phyloP scores from a whole-genome alignment of 164 flowering plant genomes.

The Malania oleifera region DNA sequence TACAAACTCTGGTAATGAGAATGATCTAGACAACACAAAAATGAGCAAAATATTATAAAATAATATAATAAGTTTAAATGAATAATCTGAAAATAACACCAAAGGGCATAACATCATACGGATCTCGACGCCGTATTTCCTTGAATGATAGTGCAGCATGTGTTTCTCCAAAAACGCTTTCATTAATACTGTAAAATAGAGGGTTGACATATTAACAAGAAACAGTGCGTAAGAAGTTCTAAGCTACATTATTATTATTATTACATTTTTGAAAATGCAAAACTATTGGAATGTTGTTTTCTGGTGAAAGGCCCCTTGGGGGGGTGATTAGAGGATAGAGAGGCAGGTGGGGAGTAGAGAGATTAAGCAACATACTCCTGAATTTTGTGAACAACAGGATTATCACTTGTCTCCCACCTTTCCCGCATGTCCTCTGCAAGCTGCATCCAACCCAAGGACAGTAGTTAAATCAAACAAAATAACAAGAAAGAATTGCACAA shows the following conservation, averaged over 20 bases:
- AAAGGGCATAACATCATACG: slow-evolving; percentile 41
- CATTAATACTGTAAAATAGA: slow-evolving; percentile 60
- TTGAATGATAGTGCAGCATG: slow-evolving; percentile 67
- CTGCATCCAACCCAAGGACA: too few relatives aligned
- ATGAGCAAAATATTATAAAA: too few relatives aligned
- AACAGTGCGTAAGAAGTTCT: not conserved
- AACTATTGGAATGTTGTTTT: too few relatives aligned
- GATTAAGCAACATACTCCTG: slow-evolving; percentile 59
- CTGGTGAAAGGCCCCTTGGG: too few relatives aligned
- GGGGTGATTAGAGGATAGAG: too few relatives aligned
- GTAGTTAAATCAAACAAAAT: too few relatives aligned
- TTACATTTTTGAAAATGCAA: not conserved
- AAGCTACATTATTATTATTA: not conserved
- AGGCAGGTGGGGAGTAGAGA: not conserved
- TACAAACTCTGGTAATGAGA: slow-evolving; percentile 88
- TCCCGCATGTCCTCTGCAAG: slow-evolving; percentile 87
- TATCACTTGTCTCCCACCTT: slow-evolving; percentile 92
- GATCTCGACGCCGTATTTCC: slow-evolving; percentile 90
- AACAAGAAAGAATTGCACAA: too few relatives aligned
- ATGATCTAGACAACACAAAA: slow-evolving; percentile 41
- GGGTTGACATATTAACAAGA: slow-evolving; percentile 6
- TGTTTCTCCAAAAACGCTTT: slow-evolving; percentile 84
- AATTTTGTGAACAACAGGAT: slow-evolving; percentile 89
- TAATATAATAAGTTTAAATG: too few relatives aligned
- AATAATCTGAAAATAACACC: not conserved